Evolutionary conservation across 352 stramenopile genomes (phyloP), one percentile per base, ranked within the genome.

Genomic region (Elongisporangium undulatum): DNA sequence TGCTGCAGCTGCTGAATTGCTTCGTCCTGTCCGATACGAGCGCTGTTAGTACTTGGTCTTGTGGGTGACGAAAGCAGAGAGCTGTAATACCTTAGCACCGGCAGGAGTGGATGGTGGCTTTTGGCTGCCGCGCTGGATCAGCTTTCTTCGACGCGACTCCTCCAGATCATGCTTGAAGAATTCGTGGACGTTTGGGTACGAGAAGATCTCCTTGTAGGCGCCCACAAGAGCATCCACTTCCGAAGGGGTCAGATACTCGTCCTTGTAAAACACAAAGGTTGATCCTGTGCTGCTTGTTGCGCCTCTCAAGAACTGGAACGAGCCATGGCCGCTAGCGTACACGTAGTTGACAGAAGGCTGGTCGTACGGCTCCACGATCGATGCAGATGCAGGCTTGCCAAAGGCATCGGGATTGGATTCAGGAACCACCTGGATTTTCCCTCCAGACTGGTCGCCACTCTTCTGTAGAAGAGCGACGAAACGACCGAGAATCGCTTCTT

Each of bases 191-290:
- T 92, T 88, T 19, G 80, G 75, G 56, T 78, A 84, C 60, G 85
- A 91, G 53, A 90, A 94, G 41, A 94, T 79, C 29, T 91, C 85
- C 54, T 92, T 91, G 77, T 95, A 95, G 15, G 86, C 86, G 17
- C 64, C 71, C n/a, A 93, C 82, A 53, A 95, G 67, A 12, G 86
- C 86, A 49, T 90, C 71, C 23, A 94, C 74, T 61, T 95, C 86
- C 22, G 53, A 59, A 54, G 79, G 62, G 17, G 81, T 90, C 15
- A 95, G 51, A 22, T 69, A 85, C n/a, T 93, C 80, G 54, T 95
- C 86, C 61, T 93, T 95, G 67, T 91, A 95, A 29, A 94, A 90
- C 22, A 95, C 77, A 55, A 95, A 95, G 20, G 72, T 73, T 56
- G 74, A 68, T 26, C 71, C 66, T 4, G 55, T 57, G 61, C 75